Evolutionary conservation across 176 grass and related monocot species (phyloP), one percentile per base, ranked within the genome.

Genomic region (Canna indica): DNA sequence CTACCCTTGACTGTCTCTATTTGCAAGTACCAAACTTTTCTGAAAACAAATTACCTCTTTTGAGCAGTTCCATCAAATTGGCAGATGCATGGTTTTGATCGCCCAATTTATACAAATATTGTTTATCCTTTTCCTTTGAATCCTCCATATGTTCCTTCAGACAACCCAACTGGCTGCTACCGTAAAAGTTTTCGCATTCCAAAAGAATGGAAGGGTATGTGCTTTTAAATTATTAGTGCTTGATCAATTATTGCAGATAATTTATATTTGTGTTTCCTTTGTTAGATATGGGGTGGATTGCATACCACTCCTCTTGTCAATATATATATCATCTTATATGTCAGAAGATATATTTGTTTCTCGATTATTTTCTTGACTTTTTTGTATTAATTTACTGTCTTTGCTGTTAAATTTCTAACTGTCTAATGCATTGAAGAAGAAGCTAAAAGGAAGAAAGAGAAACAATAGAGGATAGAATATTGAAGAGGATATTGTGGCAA

Each of bases 1-100:
- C 34, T n/a, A 48, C 0, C 46, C 18, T 39, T 28, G 12, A 36
- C 25, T 35, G 59, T 3, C 30, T 52, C 25, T 70, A 16, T 38
- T 31, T 68, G 3, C 18, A 48, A 30, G 14, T 47, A 39, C 7
- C 68, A 35, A 65, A 7, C 45, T 34, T 76, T 13, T 68, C 68
- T 29, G 81, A 22, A 64, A 14, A 44, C 52, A 70, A 68, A 14
- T 1, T 32, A 18, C 27, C 67, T 45, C 75, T 72, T 30, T 33
- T 60, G 33, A 75, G 46, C 89, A 97, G 86, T 97, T 82, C 94
- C 94, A 29, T 97, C 94, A 1, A 97, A 92, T 62, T 97, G 94
- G 89, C 94, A 92, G 76, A 92, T 90, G 88, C 94, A 97, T 64
- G 88, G 88, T 45, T 97, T 85, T 83, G 93, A 97, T 66, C 63